These are phyloP conservation scores for Paecilomyces niveus DNA, from an alignment of 2,329 filamentous ascomycete genomes.

Conservation along the genomic window DNA sequence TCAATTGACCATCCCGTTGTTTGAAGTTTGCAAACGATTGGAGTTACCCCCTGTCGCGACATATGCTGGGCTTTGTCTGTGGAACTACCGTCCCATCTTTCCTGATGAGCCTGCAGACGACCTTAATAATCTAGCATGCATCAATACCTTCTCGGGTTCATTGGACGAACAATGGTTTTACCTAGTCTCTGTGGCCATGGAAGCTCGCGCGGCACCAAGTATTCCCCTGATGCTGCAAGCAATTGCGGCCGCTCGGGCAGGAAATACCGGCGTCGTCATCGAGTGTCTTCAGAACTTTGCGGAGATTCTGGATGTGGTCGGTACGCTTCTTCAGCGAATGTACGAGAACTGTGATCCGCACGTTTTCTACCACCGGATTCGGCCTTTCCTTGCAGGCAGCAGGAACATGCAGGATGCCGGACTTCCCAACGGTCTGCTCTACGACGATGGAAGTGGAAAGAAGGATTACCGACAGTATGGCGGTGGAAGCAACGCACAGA, in stretches of 20 bases:
- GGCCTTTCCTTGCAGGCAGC: slow-evolving; percentile 91
- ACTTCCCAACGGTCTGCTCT: slow-evolving; percentile 77
- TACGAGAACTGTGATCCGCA: slow-evolving; percentile 92
- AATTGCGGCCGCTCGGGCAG: slow-evolving; percentile 67
- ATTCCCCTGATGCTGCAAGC: slow-evolving; percentile 84
- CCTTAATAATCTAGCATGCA: slow-evolving; percentile 78
- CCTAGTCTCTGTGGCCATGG: slow-evolving; percentile 88
- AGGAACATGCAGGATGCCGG: slow-evolving; percentile 98
- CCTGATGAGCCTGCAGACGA: slow-evolving; percentile 71
- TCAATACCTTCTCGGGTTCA: slow-evolving; percentile 88
- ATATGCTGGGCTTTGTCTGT: slow-evolving; percentile 83
- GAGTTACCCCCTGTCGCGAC: slow-evolving; percentile 90
- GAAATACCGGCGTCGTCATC: slow-evolving; percentile 65
- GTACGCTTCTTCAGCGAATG: slow-evolving; percentile 73
- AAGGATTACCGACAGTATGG: slow-evolving; percentile 74
- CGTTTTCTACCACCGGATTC: slow-evolving; percentile 91
- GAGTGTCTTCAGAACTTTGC: slow-evolving; percentile 74
- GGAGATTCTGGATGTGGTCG: slow-evolving; percentile 80
- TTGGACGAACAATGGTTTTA: slow-evolving; percentile 99
- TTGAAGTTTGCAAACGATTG: slow-evolving; percentile 67
- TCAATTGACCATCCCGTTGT: slow-evolving; percentile 73
- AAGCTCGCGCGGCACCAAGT: slow-evolving; percentile 80
- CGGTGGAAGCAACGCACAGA: slow-evolving; percentile 94
- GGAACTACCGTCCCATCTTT: slow-evolving; percentile 96
- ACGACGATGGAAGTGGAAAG: slow-evolving; percentile 68